These are phyloP conservation scores for Pilaira anomala DNA, from an alignment of 192 early-diverging fungal species.

Conservation along the genomic window DNA sequence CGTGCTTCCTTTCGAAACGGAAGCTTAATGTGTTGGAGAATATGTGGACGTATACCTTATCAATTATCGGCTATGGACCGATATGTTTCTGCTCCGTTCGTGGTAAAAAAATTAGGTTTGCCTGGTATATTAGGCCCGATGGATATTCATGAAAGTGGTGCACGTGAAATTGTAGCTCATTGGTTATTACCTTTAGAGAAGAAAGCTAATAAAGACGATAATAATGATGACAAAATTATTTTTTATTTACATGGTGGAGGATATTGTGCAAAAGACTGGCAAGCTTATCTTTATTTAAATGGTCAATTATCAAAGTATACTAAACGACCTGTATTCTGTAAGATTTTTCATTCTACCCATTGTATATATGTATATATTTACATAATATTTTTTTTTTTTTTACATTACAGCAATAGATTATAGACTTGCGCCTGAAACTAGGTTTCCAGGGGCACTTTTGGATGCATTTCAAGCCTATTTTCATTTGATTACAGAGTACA, in stretches of 20 bases:
- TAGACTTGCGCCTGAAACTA: neutral
- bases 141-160: neutral
- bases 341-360: no score
- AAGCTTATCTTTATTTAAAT: neutral
- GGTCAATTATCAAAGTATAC: neutral
- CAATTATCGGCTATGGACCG: neutral
- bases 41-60: neutral
- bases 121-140: slow-evolving; percentile 7
- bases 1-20: neutral
- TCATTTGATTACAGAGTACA: slow-evolving; percentile 43
- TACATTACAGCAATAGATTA: neutral
- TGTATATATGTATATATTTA: no score
- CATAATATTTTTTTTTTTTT: neutral
- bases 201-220: neutral
- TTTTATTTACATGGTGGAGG: slow-evolving; percentile 20
- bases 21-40: neutral
- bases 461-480: slow-evolving; percentile 3
- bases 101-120: neutral
- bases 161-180: slow-evolving; percentile 8
- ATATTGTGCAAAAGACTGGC: neutral
- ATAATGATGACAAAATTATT: slow-evolving; percentile 6
- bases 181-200: neutral
- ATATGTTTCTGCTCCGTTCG: neutral
- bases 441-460: slow-evolving; percentile 3
- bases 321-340: slow-evolving; percentile 13